phyloP scores from a whole-genome alignment of 2,329 filamentous ascomycete genomes.

The Aspergillus hiratsukae region DNA sequence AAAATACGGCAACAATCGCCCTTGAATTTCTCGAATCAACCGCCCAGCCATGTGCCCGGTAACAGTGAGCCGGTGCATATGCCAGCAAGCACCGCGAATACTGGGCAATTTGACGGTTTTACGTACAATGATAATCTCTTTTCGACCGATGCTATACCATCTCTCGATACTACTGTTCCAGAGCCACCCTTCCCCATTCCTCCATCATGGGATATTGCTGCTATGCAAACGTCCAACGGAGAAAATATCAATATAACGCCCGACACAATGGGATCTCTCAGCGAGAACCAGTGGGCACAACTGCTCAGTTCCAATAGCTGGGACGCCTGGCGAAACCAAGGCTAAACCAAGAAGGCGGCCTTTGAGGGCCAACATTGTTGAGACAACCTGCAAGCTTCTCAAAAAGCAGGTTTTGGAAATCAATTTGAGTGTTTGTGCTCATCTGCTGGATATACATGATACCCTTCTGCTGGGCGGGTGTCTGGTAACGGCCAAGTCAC shows the following conservation, averaged over 20 bases:
- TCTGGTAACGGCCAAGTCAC: background rate
- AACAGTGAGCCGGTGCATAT: conserved; percentile 12
- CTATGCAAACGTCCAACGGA: conserved; percentile 9
- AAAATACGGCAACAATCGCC: conserved; percentile 19
- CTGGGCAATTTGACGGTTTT: conserved; percentile 13
- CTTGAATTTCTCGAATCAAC: conserved; percentile 7
- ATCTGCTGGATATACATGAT: background rate
- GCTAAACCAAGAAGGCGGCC: background rate
- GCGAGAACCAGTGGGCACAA: conserved; percentile 34
- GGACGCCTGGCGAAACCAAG: conserved; percentile 13
- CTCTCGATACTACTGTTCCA: conserved; percentile 15
- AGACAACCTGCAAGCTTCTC: background rate
- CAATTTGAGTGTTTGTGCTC: background rate
- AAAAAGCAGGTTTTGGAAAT: background rate
- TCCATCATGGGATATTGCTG: conserved; percentile 27
- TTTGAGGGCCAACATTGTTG: background rate
- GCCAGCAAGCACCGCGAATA: conserved; percentile 11
- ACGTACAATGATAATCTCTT: conserved; percentile 15
- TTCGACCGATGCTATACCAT: conserved; percentile 9
- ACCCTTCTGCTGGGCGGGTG: background rate
- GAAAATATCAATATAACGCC: conserved; percentile 16
- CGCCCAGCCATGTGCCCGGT: conserved; percentile 11
- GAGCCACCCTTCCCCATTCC: conserved; percentile 23
- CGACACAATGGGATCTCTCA: conserved; percentile 24
- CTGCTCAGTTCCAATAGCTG: conserved; percentile 19